A percentile compares a stretch with the other conserved stretches of the same genome.
Conservation (phyloP, 2,329 filamentous ascomycete genomes). For the Sarocladium strictum region DNA sequence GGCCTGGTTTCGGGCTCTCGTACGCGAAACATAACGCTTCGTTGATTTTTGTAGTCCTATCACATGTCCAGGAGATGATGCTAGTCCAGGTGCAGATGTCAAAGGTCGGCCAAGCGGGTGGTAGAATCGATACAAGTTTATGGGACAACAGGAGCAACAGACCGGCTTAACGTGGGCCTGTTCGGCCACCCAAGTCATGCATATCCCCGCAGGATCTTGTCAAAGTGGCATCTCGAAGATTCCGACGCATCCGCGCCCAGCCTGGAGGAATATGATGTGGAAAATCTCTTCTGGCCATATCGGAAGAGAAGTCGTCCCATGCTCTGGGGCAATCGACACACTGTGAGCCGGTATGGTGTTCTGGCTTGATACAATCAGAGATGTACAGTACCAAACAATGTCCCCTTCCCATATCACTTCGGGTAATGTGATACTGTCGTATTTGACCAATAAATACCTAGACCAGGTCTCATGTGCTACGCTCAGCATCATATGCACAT, state of each 20-base stretch:
- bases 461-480: too few relatives aligned
- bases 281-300: neutral
- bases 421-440: too few relatives aligned
- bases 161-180: slow-evolving; percentile 11
- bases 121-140: slow-evolving; percentile 16
- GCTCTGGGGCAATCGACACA: neutral
- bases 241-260: slow-evolving; percentile 10
- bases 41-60: neutral
- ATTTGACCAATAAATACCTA: too few relatives aligned
- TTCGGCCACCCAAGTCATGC: slow-evolving; percentile 12
- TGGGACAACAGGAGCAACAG: slow-evolving; percentile 7
- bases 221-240: neutral
- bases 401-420: too few relatives aligned
- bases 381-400: too few relatives aligned
- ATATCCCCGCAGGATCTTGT: slow-evolving; percentile 7
- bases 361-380: too few relatives aligned
- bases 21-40: slow-evolving; percentile 13
- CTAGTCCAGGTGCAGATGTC: neutral
- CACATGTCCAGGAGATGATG: neutral
- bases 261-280: slow-evolving; percentile 10
- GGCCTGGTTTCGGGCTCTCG: slow-evolving; percentile 17
- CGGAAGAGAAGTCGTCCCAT: slow-evolving; percentile 6
- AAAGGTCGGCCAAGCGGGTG: slow-evolving; percentile 11
- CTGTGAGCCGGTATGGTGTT: neutral
- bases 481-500: too few relatives aligned